phyloP scores from a whole-genome alignment of 1,139 yeast genomes.

The Debaryomyces robertsiae region DNA sequence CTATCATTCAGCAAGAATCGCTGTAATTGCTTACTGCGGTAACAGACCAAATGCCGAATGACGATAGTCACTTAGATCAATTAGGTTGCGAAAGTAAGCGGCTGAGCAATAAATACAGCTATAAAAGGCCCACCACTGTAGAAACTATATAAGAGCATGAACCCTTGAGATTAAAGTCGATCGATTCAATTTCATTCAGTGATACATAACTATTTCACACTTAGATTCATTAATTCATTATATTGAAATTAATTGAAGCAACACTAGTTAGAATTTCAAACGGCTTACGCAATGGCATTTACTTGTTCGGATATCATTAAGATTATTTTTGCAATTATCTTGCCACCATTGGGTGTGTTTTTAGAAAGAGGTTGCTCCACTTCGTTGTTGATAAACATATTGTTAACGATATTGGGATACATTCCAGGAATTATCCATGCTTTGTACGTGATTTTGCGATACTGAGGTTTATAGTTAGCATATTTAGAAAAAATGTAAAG shows the following conservation, averaged over 20 bases:
- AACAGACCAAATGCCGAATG: too few relatives aligned
- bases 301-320: constrained; percentile 62
- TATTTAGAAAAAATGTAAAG: neutral
- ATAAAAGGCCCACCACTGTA: neutral
- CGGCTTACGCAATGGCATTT: constrained; percentile 41
- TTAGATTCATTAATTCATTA: too few relatives aligned
- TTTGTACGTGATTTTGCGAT: constrained; percentile 52
- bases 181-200: too few relatives aligned
- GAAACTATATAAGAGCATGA: too few relatives aligned
- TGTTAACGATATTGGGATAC: constrained; percentile 65
- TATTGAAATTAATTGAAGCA: too few relatives aligned
- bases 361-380: constrained; percentile 64
- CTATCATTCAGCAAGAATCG: neutral
- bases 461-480: constrained; percentile 18
- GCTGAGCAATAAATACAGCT: constrained; percentile 11
- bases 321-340: constrained; percentile 60
- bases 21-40: neutral
- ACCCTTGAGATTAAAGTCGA: too few relatives aligned
- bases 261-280: too few relatives aligned
- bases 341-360: constrained; percentile 79
- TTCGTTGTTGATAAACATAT: constrained; percentile 58
- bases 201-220: too few relatives aligned
- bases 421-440: constrained; percentile 71
- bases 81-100: constrained; percentile 6
- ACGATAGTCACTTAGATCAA: too few relatives aligned